A percentile compares a stretch with the other conserved stretches of the same genome.
Conservation (phyloP, 306 rosid species). For the Lathyrus aphaca region DNA sequence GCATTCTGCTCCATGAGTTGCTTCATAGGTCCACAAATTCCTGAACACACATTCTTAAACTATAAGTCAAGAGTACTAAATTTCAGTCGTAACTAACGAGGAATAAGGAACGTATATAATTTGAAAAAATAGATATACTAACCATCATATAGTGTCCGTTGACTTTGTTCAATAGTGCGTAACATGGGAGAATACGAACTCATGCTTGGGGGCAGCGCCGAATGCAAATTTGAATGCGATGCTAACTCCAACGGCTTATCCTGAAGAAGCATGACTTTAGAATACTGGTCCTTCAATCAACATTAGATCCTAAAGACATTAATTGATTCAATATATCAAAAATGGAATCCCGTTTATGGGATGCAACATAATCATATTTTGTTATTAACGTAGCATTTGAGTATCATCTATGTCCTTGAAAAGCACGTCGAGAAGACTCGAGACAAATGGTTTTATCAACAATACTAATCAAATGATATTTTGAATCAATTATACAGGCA, state of each 20-base stretch:
- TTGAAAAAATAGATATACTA: conserved; percentile 35
- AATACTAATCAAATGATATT: background rate
- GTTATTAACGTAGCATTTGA: conserved; percentile 17
- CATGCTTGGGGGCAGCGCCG: conserved; percentile 55
- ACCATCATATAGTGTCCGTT: conserved; percentile 70
- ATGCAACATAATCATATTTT: conserved; percentile 37
- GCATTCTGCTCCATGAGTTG: conserved; percentile 90
- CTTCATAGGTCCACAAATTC: conserved; percentile 64
- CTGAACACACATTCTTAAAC: conserved; percentile 44
- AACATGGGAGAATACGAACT: conserved; percentile 61
- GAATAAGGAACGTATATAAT: background rate
- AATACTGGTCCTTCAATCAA: conserved; percentile 77
- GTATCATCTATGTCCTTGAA: conserved; percentile 34
- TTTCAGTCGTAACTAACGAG: background rate
- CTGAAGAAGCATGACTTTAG: conserved; percentile 88
- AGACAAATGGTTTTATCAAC: background rate
- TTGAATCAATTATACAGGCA: too few relatives aligned
- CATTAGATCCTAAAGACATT: conserved; percentile 69
- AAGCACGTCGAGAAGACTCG: background rate
- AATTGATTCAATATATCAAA: conserved; percentile 54
- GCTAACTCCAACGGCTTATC: conserved; percentile 80
- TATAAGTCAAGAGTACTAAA: background rate
- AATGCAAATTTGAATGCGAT: conserved; percentile 56
- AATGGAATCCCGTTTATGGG: conserved; percentile 44
- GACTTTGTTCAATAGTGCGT: conserved; percentile 55